A percentile compares a stretch with the other conserved stretches of the same genome.
Conservation (phyloP, 805 yeast genomes). For the Metschnikowia baotianmanensis region DNA sequence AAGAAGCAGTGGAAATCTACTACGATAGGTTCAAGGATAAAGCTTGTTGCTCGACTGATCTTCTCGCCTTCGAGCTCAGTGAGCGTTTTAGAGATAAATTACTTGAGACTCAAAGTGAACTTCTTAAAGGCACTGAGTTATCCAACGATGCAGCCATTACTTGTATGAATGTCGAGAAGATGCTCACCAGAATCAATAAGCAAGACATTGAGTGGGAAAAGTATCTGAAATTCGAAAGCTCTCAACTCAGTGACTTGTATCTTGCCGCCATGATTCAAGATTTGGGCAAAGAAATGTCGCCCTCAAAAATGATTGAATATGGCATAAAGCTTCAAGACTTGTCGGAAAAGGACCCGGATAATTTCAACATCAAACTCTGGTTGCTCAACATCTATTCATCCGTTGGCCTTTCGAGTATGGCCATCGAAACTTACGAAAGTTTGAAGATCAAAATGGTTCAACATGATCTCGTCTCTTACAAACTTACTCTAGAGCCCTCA, state of each 20-base stretch:
- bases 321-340: constrained; percentile 59
- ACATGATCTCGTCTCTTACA: constrained; percentile 62
- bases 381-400: constrained; percentile 58
- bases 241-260: constrained; percentile 14
- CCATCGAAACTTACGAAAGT: constrained; percentile 48
- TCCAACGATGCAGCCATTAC: constrained; percentile 2
- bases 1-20: constrained; percentile 38
- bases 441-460: constrained; percentile 75
- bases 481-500: constrained; percentile 46
- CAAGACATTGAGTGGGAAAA: constrained; percentile 6
- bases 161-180: constrained; percentile 13
- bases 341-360: constrained; percentile 57
- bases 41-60: constrained; percentile 63
- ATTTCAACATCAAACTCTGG: constrained; percentile 72
- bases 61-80: constrained; percentile 24
- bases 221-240: constrained; percentile 7
- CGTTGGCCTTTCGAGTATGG: constrained; percentile 53
- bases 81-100: constrained; percentile 7
- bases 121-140: constrained; percentile 2
- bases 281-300: constrained; percentile 23
- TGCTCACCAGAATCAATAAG: constrained; percentile 5
- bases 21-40: constrained; percentile 50
- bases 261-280: constrained; percentile 16
- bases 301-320: constrained; percentile 31
- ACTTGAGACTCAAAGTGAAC: background rate